Base-by-base conservation (phyloP, 2,329 filamentous ascomycete species). In the Zarea fungicola region DNA sequence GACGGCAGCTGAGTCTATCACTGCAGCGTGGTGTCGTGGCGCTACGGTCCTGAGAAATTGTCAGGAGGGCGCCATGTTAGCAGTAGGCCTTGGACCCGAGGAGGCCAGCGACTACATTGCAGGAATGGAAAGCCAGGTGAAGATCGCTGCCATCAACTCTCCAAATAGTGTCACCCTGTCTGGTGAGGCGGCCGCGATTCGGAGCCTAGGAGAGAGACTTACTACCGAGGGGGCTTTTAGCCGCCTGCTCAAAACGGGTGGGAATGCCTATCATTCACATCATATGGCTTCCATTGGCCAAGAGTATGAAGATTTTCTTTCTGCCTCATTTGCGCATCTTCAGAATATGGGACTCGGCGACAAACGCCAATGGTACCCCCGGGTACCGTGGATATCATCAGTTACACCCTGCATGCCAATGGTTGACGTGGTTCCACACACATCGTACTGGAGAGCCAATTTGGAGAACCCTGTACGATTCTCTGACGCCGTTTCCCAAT, bases 1-100 rank as follows among this genome's bases (percentile, higher is more conserved):
- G 29, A 65, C 63, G 8, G 68, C 71, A 28, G 65, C 70, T 18
- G 60, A 68, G 1, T 67, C 68, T 35, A 66, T 74, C 55, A 60
- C 63, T 1, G 65, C 73, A 23, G 74, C 74, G 2, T 79, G 25
- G 13, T 49, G 32, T 36, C 48, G 48, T 22, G 52, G 51, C 48
- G 58, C 58, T 28, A 26, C n/a, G 6, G 39, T 42, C 23, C 14
- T 10, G 64, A 43, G 7, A 3, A 42, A 42, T 26, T 19, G n/a
- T 5, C n/a, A 10, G 7, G 4, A 8, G 40, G 43, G 16, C 16
- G 26, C 10, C 40, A 44, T 32, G 36, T 35, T 31, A 23, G 39
- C 40, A 18, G 39, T 34, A 21, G 50, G 68, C 11, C 50, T 60
- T 14, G 48, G 49, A 3, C 52, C 51, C 54, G 53, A n/a, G 18